These are phyloP conservation scores for Phytophthora capsici DNA, from an alignment of 352 stramenopile genomes.

Conservation along the genomic window DNA sequence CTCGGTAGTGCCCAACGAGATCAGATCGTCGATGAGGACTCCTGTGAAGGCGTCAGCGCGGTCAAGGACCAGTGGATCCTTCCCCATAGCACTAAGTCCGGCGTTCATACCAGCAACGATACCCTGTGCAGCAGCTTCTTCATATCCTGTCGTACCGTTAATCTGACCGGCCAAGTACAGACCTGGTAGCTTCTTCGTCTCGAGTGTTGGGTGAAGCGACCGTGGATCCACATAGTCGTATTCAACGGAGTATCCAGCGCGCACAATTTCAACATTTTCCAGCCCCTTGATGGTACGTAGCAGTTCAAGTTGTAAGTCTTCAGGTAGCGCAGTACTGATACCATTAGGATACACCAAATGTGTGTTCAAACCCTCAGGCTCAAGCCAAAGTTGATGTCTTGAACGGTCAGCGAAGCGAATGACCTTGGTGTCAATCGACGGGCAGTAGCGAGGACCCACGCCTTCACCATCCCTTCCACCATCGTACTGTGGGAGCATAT, in stretches of 20 bases:
- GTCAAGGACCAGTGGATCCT: constrained; percentile 92
- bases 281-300: constrained; percentile 96
- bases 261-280: constrained; percentile 95
- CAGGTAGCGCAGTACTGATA: constrained; percentile 92
- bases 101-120: constrained; percentile 98
- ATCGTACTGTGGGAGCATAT: constrained; percentile 94
- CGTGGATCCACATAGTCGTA: constrained; percentile 99
- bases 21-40: constrained; percentile 99
- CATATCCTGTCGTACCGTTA: constrained; percentile 99
- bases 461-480: constrained; percentile 76
- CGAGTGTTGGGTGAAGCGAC: constrained; percentile 93
- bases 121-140: constrained; percentile 98
- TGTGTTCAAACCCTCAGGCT: constrained; percentile 97
- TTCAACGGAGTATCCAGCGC: constrained; percentile 99
- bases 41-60: constrained; percentile 96
- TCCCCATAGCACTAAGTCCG: constrained; percentile 72
- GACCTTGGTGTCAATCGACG: constrained; percentile 98
- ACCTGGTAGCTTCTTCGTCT: constrained; percentile 93
- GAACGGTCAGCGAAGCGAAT: constrained; percentile 78
- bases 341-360: constrained; percentile 98
- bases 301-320: constrained; percentile 95
- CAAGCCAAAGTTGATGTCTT: constrained; percentile 95
- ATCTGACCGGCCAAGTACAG: constrained; percentile 98
- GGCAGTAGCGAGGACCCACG: constrained; percentile 94
- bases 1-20: constrained; percentile 96